Evolutionary conservation across 1,284 basidiomycete genomes (phyloP).

Genomic region (Austropuccinia psidii): DNA sequence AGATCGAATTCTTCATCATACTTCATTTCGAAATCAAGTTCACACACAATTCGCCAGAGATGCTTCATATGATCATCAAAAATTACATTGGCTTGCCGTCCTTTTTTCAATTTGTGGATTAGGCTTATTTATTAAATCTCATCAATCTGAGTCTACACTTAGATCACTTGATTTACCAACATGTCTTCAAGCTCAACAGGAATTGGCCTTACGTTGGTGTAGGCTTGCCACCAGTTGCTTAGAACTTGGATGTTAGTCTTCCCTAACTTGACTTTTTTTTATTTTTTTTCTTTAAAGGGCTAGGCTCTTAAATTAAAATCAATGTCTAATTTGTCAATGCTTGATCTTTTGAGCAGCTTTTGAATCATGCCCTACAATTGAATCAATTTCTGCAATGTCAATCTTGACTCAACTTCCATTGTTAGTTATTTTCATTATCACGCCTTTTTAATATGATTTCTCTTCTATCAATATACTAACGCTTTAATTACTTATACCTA

Average conservation of each 20-base stretch:
- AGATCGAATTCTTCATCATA: slow-evolving; percentile 21
- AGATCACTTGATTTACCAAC: background rate
- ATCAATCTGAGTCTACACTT: background rate
- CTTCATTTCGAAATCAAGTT: slow-evolving; percentile 1
- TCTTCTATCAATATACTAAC: background rate
- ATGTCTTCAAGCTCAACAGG: background rate
- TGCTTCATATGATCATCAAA: slow-evolving; percentile 6
- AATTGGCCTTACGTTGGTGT: slow-evolving; percentile 23
- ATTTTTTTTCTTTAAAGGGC: background rate
- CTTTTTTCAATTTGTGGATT: slow-evolving; percentile 33
- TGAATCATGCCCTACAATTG: background rate
- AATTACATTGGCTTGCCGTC: slow-evolving; percentile 27
- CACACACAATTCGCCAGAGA: slow-evolving; percentile 1
- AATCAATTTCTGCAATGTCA: slow-evolving; percentile 24
- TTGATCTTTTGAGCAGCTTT: too few species aligned
- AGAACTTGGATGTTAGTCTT: slow-evolving; percentile 5
- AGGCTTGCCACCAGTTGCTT: slow-evolving; percentile 14
- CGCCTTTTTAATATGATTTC: too few species aligned
- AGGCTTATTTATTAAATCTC: slow-evolving; percentile 15
- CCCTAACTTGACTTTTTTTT: background rate
- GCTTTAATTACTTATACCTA: background rate
- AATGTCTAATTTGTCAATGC: background rate
- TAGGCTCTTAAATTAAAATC: too few species aligned
- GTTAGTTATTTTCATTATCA: background rate
- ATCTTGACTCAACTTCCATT: slow-evolving; percentile 25